Evolutionary conservation across 2,329 filamentous ascomycete species (phyloP).

Genomic region (Paracoccidioides lutzii): DNA sequence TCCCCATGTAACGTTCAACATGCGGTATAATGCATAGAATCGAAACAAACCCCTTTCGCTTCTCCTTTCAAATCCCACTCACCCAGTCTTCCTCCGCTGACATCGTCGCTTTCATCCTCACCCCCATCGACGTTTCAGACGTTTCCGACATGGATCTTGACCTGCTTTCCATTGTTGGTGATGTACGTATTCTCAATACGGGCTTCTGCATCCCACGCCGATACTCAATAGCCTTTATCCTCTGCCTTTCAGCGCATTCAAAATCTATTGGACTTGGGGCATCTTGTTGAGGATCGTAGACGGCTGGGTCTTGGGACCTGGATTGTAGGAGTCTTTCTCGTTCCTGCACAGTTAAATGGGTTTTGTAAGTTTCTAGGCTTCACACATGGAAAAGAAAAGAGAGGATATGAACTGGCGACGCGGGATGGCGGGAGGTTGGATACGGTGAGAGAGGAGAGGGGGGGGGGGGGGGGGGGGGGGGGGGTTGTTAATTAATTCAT

Average conservation of each 20-base stretch:
- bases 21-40: no score
- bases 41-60: no score
- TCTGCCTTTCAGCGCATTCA: constrained; percentile 15
- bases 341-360: constrained; percentile 12
- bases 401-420: no score
- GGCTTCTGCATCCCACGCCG: background rate
- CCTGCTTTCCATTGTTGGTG: background rate
- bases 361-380: no score
- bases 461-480: no score
- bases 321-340: constrained; percentile 14
- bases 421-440: no score
- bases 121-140: background rate
- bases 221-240: background rate
- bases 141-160: no score
- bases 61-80: background rate
- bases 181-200: background rate
- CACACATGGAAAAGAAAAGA: no score
- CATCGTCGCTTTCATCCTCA: background rate
- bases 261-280: constrained; percentile 19
- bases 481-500: no score
- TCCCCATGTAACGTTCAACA: no score
- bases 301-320: constrained; percentile 18
- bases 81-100: background rate
- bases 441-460: no score
- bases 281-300: constrained; percentile 15